Conservation (phyloP, 2,329 filamentous ascomycete genomes). For the Pseudogymnoascus sp. region DNA sequence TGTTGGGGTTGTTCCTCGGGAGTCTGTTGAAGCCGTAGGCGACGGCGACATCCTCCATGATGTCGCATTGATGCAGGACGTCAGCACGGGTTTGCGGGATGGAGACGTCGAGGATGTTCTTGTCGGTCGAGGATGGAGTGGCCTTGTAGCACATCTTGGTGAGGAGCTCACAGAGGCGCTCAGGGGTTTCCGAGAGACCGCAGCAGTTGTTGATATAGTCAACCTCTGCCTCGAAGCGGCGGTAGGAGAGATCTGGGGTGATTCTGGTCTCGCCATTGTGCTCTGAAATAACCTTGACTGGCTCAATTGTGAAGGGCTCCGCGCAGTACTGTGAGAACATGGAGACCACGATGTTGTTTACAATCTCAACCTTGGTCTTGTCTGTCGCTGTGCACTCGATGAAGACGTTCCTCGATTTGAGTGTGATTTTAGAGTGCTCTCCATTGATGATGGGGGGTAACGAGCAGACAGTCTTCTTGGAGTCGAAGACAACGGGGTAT, state of each 20-base stretch:
- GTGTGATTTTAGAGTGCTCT: slow-evolving; percentile 90
- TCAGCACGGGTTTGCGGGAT: slow-evolving; percentile 88
- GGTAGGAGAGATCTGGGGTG: slow-evolving; percentile 72
- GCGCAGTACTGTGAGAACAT: slow-evolving; percentile 94
- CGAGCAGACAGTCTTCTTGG: slow-evolving; percentile 79
- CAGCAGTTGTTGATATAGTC: slow-evolving; percentile 93
- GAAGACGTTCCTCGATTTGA: slow-evolving; percentile 87
- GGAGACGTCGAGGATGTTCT: slow-evolving; percentile 69
- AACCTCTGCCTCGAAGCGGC: slow-evolving; percentile 73
- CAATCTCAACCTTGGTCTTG: slow-evolving; percentile 91
- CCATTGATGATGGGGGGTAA: slow-evolving; percentile 97
- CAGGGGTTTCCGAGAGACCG: slow-evolving; percentile 67
- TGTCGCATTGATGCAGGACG: slow-evolving; percentile 90
- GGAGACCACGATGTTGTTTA: slow-evolving; percentile 88
- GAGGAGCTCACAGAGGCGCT: slow-evolving; percentile 71
- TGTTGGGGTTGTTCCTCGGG: slow-evolving; percentile 77
- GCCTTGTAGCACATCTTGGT: slow-evolving; percentile 86
- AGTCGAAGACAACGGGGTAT: slow-evolving; percentile 93
- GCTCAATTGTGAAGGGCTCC: slow-evolving; percentile 87
- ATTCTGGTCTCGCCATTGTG: slow-evolving; percentile 81
- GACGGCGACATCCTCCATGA: slow-evolving; percentile 97
- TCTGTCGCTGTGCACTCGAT: slow-evolving; percentile 97
- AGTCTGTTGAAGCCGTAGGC: slow-evolving; percentile 97
- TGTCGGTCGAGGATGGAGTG: slow-evolving; percentile 61
- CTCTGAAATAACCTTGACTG: slow-evolving; percentile 82